Evolutionary conservation across 805 yeast species (phyloP).

Genomic region (Candida michaelii): DNA sequence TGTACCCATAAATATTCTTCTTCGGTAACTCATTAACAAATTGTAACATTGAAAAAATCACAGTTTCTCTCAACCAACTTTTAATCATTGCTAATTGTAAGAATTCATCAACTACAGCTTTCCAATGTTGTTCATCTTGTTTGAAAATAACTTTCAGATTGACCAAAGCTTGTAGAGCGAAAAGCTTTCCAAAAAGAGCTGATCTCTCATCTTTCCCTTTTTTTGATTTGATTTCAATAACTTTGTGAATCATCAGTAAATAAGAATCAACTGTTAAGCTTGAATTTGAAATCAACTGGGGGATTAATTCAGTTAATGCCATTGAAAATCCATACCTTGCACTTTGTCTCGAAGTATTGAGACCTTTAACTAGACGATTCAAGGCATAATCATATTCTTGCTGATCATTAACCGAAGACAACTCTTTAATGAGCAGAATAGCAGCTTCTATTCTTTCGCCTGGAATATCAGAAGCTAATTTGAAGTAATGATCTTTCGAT

Average conservation of each 20-base stretch:
- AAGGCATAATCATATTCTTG: constrained; percentile 82
- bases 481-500: constrained; percentile 73
- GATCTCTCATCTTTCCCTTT: constrained; percentile 86
- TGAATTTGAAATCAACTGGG: constrained; percentile 30
- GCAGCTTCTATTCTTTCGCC: constrained; percentile 75
- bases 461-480: constrained; percentile 73
- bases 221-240: constrained; percentile 30
- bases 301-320: constrained; percentile 71
- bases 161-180: constrained; percentile 76
- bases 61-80: constrained; percentile 85
- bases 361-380: constrained; percentile 74
- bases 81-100: constrained; percentile 62
- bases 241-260: constrained; percentile 40
- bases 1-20: constrained; percentile 17
- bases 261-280: constrained; percentile 33
- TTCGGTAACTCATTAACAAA: constrained; percentile 26
- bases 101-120: constrained; percentile 43
- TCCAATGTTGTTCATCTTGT: constrained; percentile 17
- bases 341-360: constrained; percentile 76
- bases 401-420: constrained; percentile 40
- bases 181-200: constrained; percentile 74
- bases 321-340: constrained; percentile 87
- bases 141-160: constrained; percentile 37
- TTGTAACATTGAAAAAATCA: constrained; percentile 67
- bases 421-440: constrained; percentile 58